Evolutionary conservation across 257 asterid species (phyloP).

Genomic region (Prunella vulgaris): DNA sequence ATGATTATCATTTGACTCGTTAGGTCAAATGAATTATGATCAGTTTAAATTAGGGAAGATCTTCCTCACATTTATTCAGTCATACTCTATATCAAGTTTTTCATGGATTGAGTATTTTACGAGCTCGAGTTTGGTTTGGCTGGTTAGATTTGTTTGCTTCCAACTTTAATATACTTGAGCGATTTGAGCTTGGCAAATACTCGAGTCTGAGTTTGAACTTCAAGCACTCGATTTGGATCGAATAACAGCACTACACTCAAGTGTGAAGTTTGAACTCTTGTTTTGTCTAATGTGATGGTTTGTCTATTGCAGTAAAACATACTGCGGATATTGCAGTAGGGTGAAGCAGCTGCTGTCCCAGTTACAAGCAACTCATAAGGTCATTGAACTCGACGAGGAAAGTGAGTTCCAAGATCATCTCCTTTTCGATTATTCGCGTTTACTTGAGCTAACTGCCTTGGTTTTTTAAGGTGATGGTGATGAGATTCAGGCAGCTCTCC

Average conservation of each 20-base stretch:
- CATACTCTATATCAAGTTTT: neutral
- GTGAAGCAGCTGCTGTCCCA: constrained; percentile 66
- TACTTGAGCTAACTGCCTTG: neutral
- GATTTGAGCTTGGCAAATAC: too few species aligned
- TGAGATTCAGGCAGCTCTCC: constrained; percentile 61
- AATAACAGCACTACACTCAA: too few species aligned
- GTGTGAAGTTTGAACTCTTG: neutral
- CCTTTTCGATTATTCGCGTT: neutral
- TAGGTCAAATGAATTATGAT: neutral
- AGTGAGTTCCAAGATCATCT: constrained; percentile 38
- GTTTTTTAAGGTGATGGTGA: constrained; percentile 55
- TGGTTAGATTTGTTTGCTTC: too few species aligned
- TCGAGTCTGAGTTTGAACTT: too few species aligned
- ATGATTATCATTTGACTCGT: neutral
- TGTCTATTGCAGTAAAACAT: constrained; percentile 52
- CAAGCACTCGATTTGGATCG: too few species aligned
- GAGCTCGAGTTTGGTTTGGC: too few species aligned
- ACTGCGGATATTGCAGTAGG: constrained; percentile 59
- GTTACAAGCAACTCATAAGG: constrained; percentile 50
- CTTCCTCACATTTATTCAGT: neutral
- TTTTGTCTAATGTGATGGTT: neutral
- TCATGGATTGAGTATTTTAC: too few species aligned
- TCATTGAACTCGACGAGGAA: constrained; percentile 68
- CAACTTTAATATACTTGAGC: too few species aligned
- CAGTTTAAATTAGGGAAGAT: neutral